phyloP scores from a whole-genome alignment of 176 grass and related monocot genomes.

The Zea mays region Zm-B73-REFERENCE-NAM-5.0 NC_050099.1:27739501-27740000 shows the following conservation, averaged over 20 bases:
- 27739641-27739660: slow-evolving; percentile 44
- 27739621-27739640: slow-evolving; percentile 30
- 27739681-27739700: not conserved
- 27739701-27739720: not conserved
- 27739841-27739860: slow-evolving; percentile 72
- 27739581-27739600: slow-evolving; percentile 52
- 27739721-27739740: not conserved
- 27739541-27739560: no score
- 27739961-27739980: not conserved
- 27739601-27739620: slow-evolving; percentile 35
- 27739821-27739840: slow-evolving; percentile 72
- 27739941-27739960: slow-evolving; percentile 33
- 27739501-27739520: not conserved
- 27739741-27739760: slow-evolving; percentile 67
- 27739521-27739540: no score
- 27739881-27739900: not conserved
- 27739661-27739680: not conserved
- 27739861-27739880: slow-evolving; percentile 44
- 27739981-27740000: slow-evolving; percentile 20
- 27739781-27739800: slow-evolving; percentile 76
- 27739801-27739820: slow-evolving; percentile 78
- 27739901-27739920: not conserved
- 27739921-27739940: not conserved
- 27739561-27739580: not conserved
- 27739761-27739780: slow-evolving; percentile 66